These are phyloP conservation scores for Penicillium thymicola DNA, from an alignment of 2,329 filamentous ascomycete species.

Conservation along the genomic window DNA sequence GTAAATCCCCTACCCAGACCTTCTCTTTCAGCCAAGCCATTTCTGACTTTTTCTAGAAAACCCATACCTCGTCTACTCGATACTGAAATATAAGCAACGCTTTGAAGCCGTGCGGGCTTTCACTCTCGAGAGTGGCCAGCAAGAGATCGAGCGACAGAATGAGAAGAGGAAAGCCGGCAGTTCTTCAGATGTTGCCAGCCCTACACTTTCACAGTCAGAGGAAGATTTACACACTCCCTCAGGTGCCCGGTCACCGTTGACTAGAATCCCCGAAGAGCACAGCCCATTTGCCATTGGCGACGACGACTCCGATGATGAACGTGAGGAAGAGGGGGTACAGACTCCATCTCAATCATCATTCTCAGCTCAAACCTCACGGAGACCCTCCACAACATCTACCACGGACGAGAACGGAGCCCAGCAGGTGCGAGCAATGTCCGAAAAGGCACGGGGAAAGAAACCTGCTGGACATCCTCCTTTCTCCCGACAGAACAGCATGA, in stretches of 20 bases:
- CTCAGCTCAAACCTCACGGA: constrained; percentile 55
- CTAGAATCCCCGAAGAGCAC: constrained; percentile 73
- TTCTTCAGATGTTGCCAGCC: constrained; percentile 35
- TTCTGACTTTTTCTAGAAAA: constrained; percentile 59
- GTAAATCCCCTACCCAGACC: constrained; percentile 48
- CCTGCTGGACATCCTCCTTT: constrained; percentile 78
- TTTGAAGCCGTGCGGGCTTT: constrained; percentile 84
- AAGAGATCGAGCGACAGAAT: constrained; percentile 80
- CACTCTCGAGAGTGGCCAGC: constrained; percentile 85
- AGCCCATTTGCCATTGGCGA: constrained; percentile 81
- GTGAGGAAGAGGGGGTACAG: constrained; percentile 57
- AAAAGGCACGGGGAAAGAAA: constrained; percentile 95
- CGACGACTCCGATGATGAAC: constrained; percentile 62
- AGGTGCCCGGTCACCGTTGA: constrained; percentile 59
- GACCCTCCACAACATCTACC: constrained; percentile 66
- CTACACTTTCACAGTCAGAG: constrained; percentile 39
- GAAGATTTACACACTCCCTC: constrained; percentile 37
- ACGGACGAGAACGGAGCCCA: constrained; percentile 75
- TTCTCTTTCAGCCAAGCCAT: not conserved
- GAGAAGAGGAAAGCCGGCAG: constrained; percentile 64
- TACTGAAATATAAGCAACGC: constrained; percentile 74
- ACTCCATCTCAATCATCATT: constrained; percentile 58
- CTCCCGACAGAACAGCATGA: constrained; percentile 84
- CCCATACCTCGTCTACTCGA: constrained; percentile 71
- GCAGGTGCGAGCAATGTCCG: constrained; percentile 88